Base-by-base conservation (phyloP, 225 moss, liverwort and hornwort species). In the Straminergon stramineum region DNA sequence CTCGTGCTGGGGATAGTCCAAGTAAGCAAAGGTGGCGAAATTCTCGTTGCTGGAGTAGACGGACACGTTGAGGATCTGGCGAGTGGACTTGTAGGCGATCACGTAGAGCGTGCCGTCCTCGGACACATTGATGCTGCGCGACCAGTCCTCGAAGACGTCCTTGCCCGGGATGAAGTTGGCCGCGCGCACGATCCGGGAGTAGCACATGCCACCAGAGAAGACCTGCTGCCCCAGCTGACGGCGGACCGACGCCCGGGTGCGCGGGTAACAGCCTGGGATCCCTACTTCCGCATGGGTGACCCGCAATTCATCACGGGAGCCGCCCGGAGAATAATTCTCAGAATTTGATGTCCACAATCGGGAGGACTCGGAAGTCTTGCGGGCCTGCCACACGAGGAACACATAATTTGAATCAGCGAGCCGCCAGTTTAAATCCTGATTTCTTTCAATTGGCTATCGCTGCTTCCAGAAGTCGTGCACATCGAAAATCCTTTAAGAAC, bases 41-140 rank as follows among this genome's bases (percentile, higher is more conserved):
- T 60, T 88, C 73, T 90, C 88, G 60, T 92, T 88, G 86, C 88
- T 90, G 6, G 92, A 90, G 88, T 92, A 92, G 57, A 92, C 90
- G 23, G 88, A 90, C 41, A 90, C 90, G 45, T 92, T 86, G 27
- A 90, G 90, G 66, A 92, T 90, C 52, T 88, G 92, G 51, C 92
- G 86, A 34, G 92, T 90, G 22, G 88, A 88, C 52, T 88, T 92
- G 60, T 90, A 92, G 21, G 92, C 92, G 26, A 92, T 92, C 90
- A 92, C 92, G 79, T 90, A 92, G 34, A 92, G 88, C 31, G 92
- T 92, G 58, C 92, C 88, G 37, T 92, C 92, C 88, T 90, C 90
- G 5, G 92, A 92, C 57, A 92, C 92, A 10, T 92, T 92, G 58
- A 90, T 90, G 34, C 90, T 92, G 17, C 92, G 90, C 56, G 92